Base-by-base conservation (phyloP, 768 basidiomycete species). In the Rhizopogon salebrosus region DNA sequence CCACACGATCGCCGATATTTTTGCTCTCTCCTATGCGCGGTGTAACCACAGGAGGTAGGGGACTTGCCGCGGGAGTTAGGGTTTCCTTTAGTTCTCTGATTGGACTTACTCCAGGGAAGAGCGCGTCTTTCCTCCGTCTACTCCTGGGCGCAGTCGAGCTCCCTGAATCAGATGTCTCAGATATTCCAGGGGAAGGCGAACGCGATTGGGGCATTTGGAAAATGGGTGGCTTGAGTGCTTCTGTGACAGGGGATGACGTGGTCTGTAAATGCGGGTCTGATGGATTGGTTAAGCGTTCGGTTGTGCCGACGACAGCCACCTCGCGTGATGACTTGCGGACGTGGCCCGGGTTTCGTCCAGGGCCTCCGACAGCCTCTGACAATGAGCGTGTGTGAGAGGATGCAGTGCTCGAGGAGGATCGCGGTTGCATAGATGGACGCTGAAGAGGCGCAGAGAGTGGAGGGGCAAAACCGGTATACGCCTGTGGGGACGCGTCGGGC, bases 21-120 rank as follows among this genome's bases (percentile, higher is more conserved):
- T 85, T 86, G 52, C 70, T 69, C 57, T 85, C 74, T 41, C 85
- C 84, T 57, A 85, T 83, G 57, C 72, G 76, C 22, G 85, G 84
- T 22, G 85, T 87, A 31, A 75, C 65, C 54, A 80, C 61, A 58
- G 66, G 64, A 52, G 57, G 42, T 40, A 54, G 24, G 16, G 45
- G 45, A 16, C 45, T 46, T 46, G 45, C 31, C 23, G 5, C 20
- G 14, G 45, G 22, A 34, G 45, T 34, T 51, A 54, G 54, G 22
- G 52, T 24, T 53, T 64, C 60, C 43, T 51, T 61, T 39, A 59
- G 49, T 49, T 70, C 64, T 54, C 55, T 66, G 50, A 61, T 56
- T 39, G 66, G 66, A 48, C 58, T 70, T 51, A 63, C 56, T 26
- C 64, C 60, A 34, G 69, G 66, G 40, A 62, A 43, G 57, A 68